Conservation (phyloP, 768 basidiomycete genomes). For the Chalciporus sphaerocephalus region DNA sequence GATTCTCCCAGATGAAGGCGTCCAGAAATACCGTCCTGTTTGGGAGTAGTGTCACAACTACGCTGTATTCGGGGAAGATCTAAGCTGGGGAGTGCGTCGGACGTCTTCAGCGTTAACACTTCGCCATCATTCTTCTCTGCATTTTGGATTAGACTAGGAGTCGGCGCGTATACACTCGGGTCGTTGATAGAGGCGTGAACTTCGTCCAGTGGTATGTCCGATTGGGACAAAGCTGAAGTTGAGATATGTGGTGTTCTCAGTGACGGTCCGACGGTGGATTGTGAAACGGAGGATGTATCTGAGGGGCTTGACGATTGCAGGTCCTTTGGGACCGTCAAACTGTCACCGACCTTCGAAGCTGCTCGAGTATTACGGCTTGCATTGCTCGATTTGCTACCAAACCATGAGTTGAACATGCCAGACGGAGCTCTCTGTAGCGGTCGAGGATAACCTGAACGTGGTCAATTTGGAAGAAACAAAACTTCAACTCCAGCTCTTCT, state of each 20-base stretch:
- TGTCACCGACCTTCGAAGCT: not conserved
- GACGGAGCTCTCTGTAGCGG: too few species aligned
- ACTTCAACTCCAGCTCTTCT: too few species aligned
- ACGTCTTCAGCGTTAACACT: constrained; percentile 7
- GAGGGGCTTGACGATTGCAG: constrained; percentile 5
- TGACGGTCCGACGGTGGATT: constrained; percentile 16
- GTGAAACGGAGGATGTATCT: constrained; percentile 15
- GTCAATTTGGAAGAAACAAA: too few species aligned
- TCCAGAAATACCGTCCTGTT: not conserved
- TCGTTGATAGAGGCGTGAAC: constrained; percentile 24
- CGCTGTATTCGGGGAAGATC: constrained; percentile 5
- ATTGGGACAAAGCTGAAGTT: constrained; percentile 18
- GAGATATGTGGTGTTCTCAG: constrained; percentile 6
- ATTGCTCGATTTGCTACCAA: constrained; percentile 26
- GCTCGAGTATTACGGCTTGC: constrained; percentile 17
- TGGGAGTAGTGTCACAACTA: not conserved
- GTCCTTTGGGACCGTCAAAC: not conserved
- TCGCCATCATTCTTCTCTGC: constrained; percentile 7
- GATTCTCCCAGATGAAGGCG: constrained; percentile 1
- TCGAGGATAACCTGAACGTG: too few species aligned
- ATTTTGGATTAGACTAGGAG: constrained; percentile 16
- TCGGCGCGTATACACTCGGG: constrained; percentile 20
- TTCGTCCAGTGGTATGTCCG: constrained; percentile 21
- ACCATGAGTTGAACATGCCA: constrained; percentile 29
- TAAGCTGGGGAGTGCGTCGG: constrained; percentile 4